A percentile compares a stretch with the other conserved stretches of the same genome.
phyloP scores from a whole-genome alignment of 768 basidiomycete genomes.

The Aureoboletus auriporus region DNA sequence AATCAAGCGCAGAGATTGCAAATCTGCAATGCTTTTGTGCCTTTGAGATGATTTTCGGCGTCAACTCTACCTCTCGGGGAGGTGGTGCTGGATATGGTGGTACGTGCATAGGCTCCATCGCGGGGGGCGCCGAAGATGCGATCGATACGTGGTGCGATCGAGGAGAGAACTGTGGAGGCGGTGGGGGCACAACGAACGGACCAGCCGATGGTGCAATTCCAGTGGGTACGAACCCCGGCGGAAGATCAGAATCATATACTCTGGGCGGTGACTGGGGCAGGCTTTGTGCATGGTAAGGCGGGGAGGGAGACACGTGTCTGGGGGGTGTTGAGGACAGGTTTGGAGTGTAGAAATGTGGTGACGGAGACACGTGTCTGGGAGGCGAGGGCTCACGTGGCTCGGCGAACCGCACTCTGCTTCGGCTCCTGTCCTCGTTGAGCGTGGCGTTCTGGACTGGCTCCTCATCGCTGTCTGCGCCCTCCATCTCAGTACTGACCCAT shows the following conservation, averaged over 20 bases:
- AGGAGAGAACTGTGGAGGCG: slow-evolving; percentile 6
- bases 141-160: slow-evolving; percentile 7
- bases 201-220: slow-evolving; percentile 8
- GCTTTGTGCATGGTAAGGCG: slow-evolving; percentile 5
- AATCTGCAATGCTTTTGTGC: slow-evolving; percentile 90
- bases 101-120: slow-evolving; percentile 6
- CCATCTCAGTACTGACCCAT: slow-evolving; percentile 44
- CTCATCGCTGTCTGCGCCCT: slow-evolving; percentile 28
- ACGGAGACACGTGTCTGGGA: slow-evolving; percentile 8
- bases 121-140: slow-evolving; percentile 1
- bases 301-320: slow-evolving; percentile 8
- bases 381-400: slow-evolving; percentile 15
- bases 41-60: slow-evolving; percentile 62
- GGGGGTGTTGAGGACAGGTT: slow-evolving; percentile 2
- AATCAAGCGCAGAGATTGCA: slow-evolving; percentile 93
- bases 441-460: slow-evolving; percentile 19
- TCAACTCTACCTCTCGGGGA: slow-evolving; percentile 40
- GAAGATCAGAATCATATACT: slow-evolving; percentile 15
- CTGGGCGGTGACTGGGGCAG: slow-evolving; percentile 14
- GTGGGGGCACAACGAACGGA: slow-evolving; percentile 16
- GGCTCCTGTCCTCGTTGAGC: slow-evolving; percentile 3
- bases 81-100: slow-evolving; percentile 20
- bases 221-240: slow-evolving; percentile 29
- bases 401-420: slow-evolving; percentile 17
- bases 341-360: slow-evolving; percentile 6